Evolutionary conservation across 1,284 basidiomycete genomes (phyloP), one percentile per base, ranked within the genome.

Genomic region (Violaceomyces palustris): DNA sequence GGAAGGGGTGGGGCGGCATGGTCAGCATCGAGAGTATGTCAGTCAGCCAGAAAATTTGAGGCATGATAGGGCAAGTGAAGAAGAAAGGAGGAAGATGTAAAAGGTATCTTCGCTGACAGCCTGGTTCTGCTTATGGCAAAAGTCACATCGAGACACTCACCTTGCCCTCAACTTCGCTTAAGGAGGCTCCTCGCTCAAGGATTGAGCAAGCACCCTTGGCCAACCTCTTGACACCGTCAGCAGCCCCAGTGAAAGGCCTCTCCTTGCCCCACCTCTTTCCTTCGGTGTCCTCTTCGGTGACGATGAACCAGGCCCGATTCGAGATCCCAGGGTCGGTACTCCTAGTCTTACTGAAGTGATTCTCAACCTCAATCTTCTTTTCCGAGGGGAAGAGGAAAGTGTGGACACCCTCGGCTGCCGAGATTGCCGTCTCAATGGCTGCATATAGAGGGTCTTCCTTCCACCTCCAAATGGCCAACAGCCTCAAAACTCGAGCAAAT

Each of bases 381-480:
- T 75, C 74, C 1, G 47, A 45, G 0, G 77, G 76, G 65, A 80
- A 78, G 41, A 52, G 27, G 48, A 63, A 36, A 49, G 56, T 35
- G 30, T 40, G 26, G 38, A 46, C 40, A 28, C 42, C 56, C 26
- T 69, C 58, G 21, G 70, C 39, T n/a, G 72, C 49, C 8, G 49
- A 45, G n/a, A 73, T 62, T 17, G 69, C 63, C 3, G 59, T 50
- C 27, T 66, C 56, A 46, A 74, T 35, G 1, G 81, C 78, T 0
- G 82, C 76, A 27, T 78, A 64, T n/a, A 81, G 57, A 1, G 80
- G 77, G 32, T 76, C 72, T 29, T 75, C 69, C 32, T 74, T 71
- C 78, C 88, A 96, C 53, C 84, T 82, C 93, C 93, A 98, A 22
- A 48, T 50, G 43, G 81, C 83, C 40, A 99, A 74, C 52, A 87